Percentiles rank a stretch among this genome's conserved stretches.
These are phyloP conservation scores for Zanthoxylum bungeanum DNA, from an alignment of 345 rosid species.

Conservation along the genomic window DNA sequence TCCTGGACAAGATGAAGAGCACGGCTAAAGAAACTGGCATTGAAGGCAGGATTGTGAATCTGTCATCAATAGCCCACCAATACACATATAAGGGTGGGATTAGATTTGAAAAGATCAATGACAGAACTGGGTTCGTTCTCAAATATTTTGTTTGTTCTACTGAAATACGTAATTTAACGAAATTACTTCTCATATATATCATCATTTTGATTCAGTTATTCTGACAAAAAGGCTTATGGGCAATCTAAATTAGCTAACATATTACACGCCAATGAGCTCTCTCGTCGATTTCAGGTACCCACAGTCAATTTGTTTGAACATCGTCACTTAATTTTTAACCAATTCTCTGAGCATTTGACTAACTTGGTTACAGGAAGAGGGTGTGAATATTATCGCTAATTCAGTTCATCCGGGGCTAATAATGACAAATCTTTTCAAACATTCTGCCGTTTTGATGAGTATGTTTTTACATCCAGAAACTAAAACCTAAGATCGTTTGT, in stretches of 20 bases:
- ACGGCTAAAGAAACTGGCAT: conserved; percentile 50
- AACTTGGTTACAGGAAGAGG: conserved; percentile 54
- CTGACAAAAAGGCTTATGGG: conserved; percentile 86
- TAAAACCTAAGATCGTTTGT: neutral
- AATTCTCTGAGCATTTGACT: neutral
- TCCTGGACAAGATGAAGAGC: conserved; percentile 74
- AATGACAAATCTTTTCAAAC: conserved; percentile 77
- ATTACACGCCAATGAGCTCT: conserved; percentile 81
- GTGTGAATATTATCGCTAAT: conserved; percentile 74
- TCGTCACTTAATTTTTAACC: neutral
- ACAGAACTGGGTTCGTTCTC: conserved; percentile 40
- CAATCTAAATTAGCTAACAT: conserved; percentile 92
- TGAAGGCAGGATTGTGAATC: conserved; percentile 82
- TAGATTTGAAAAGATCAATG: conserved; percentile 51
- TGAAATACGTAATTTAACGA: too few relatives aligned
- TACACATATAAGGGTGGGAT: conserved; percentile 64
- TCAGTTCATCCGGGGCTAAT: conserved; percentile 92
- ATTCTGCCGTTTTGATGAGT: conserved; percentile 68
- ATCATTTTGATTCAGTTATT: conserved; percentile 43
- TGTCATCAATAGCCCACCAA: conserved; percentile 83
- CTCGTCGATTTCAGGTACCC: conserved; percentile 73
- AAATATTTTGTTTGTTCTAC: too few relatives aligned
- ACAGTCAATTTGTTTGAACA: neutral
- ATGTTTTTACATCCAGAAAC: conserved; percentile 11
- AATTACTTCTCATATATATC: neutral